Evolutionary conservation across 495 filamentous ascomycete species (phyloP).

Genomic region (Parmelia sp.): DNA sequence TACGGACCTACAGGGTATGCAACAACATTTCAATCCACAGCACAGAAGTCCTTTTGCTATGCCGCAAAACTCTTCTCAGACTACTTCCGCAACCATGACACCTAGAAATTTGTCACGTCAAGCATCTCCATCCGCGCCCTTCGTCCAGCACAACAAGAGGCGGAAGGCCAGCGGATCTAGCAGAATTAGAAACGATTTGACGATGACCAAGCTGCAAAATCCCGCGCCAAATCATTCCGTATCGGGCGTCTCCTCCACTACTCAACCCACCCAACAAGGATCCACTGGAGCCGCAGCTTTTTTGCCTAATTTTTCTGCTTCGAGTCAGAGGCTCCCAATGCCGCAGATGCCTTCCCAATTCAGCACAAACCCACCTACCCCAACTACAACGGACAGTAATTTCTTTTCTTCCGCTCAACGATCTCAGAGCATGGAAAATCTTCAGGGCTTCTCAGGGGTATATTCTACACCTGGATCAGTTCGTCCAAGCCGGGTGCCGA

Average conservation of each 20-base stretch:
- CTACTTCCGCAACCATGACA: slow-evolving; percentile 45
- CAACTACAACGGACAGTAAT: slow-evolving; percentile 50
- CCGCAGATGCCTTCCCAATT: slow-evolving; percentile 46
- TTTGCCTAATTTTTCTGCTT: slow-evolving; percentile 36
- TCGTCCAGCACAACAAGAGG: slow-evolving; percentile 59
- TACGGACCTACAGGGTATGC: slow-evolving; percentile 50
- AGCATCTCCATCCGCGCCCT: slow-evolving; percentile 58
- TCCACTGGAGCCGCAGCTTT: slow-evolving; percentile 35
- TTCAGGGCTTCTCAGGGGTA: slow-evolving; percentile 47
- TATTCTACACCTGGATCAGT: slow-evolving; percentile 62
- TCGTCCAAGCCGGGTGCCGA: slow-evolving; percentile 47
- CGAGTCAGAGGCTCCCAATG: slow-evolving; percentile 34
- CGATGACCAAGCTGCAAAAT: slow-evolving; percentile 72
- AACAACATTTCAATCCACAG: slow-evolving; percentile 29
- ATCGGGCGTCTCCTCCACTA: slow-evolving; percentile 24
- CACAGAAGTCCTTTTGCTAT: slow-evolving; percentile 29
- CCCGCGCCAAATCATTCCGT: slow-evolving; percentile 16
- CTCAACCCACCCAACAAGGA: slow-evolving; percentile 30
- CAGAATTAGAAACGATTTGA: slow-evolving; percentile 63
- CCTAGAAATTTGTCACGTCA: slow-evolving; percentile 64
- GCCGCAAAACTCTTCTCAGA: slow-evolving; percentile 35
- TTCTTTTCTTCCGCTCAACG: slow-evolving; percentile 46
- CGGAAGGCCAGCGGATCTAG: slow-evolving; percentile 63
- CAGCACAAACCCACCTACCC: slow-evolving; percentile 56
- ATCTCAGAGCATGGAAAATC: slow-evolving; percentile 50